A percentile compares a stretch with the other conserved stretches of the same genome.
Evolutionary conservation across 352 stramenopile genomes (phyloP).

Genomic region (Phytophthora idaei): DNA sequence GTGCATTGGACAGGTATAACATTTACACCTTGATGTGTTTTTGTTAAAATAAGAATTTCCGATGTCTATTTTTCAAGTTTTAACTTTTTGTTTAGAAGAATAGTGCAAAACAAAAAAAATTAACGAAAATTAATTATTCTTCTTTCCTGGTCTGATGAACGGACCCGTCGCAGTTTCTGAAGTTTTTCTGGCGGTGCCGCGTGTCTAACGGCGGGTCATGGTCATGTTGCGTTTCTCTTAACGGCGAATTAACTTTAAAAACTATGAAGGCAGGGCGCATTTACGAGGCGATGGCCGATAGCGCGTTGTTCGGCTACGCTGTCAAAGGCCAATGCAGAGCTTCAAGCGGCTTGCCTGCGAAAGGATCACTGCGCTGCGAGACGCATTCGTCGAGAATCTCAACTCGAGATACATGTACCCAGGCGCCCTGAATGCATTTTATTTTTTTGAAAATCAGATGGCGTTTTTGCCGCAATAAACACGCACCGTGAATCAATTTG

Average conservation of each 20-base stretch:
- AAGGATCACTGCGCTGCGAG: conserved; percentile 1
- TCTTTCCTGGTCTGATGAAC: not conserved
- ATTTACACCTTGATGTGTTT: too few species aligned
- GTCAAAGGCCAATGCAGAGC: not conserved
- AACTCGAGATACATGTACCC: too few species aligned
- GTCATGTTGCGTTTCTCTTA: conserved; percentile 15
- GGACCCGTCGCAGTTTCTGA: conserved; percentile 24
- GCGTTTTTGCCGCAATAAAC: conserved; percentile 9
- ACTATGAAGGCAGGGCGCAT: not conserved
- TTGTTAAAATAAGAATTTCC: too few species aligned
- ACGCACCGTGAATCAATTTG: conserved; percentile 14
- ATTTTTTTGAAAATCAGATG: conserved; percentile 6
- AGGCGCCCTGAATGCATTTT: conserved; percentile 9
- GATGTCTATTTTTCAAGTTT: too few species aligned
- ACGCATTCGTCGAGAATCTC: conserved; percentile 1
- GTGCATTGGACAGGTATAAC: too few species aligned
- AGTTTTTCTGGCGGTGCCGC: conserved; percentile 30
- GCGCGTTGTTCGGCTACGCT: not conserved
- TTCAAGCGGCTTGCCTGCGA: conserved; percentile 1
- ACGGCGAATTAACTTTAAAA: not conserved
- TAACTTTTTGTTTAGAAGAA: too few species aligned
- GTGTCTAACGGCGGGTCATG: conserved; percentile 19
- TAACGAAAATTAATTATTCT: too few species aligned
- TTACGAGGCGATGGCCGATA: not conserved
- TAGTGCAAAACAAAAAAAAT: too few species aligned